A percentile compares a stretch with the other conserved stretches of the same genome.
These are phyloP conservation scores for Catharanthus roseus DNA, from an alignment of 257 asterid genomes.

Conservation along the genomic window DNA sequence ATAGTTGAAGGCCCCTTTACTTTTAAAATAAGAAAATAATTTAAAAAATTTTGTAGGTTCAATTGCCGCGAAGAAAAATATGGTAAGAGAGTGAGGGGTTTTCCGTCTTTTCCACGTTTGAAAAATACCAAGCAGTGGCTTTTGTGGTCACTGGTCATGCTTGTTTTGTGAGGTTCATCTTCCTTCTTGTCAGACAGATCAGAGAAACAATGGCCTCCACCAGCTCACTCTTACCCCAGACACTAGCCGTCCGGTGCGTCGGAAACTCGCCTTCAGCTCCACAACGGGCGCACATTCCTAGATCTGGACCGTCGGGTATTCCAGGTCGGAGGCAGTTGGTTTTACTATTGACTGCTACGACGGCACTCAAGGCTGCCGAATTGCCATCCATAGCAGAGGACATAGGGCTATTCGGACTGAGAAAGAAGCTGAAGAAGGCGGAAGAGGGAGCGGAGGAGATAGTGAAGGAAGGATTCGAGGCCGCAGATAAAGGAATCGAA, in stretches of 20 bases:
- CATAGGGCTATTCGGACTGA: conserved; percentile 68
- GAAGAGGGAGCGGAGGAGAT: conserved; percentile 68
- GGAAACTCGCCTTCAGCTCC: conserved; percentile 24
- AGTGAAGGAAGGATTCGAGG: conserved; percentile 77
- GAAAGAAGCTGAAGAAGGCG: conserved; percentile 52
- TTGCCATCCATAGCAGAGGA: conserved; percentile 65
- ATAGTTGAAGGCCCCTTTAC: too few relatives aligned
- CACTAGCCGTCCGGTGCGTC: conserved; percentile 24
- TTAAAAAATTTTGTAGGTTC: too few relatives aligned
- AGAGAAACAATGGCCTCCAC: conserved; percentile 50
- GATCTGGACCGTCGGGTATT: conserved; percentile 25
- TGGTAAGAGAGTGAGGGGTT: not conserved
- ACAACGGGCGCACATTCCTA: conserved; percentile 14
- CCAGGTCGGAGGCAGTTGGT: conserved; percentile 64
- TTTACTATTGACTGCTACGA: conserved; percentile 50
- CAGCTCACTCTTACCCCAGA: conserved; percentile 36
- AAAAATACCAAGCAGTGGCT: not conserved
- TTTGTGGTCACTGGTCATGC: not conserved
- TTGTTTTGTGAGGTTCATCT: conserved; percentile 10
- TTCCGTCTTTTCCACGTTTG: conserved; percentile 7
- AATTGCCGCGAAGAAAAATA: too few relatives aligned
- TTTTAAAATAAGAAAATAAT: too few relatives aligned
- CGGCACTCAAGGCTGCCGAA: conserved; percentile 50
- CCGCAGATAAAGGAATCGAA: conserved; percentile 53
- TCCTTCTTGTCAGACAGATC: not conserved